Base-by-base conservation (phyloP, 2,329 filamentous ascomycete species). In the Trichoderma pleuroti region DNA sequence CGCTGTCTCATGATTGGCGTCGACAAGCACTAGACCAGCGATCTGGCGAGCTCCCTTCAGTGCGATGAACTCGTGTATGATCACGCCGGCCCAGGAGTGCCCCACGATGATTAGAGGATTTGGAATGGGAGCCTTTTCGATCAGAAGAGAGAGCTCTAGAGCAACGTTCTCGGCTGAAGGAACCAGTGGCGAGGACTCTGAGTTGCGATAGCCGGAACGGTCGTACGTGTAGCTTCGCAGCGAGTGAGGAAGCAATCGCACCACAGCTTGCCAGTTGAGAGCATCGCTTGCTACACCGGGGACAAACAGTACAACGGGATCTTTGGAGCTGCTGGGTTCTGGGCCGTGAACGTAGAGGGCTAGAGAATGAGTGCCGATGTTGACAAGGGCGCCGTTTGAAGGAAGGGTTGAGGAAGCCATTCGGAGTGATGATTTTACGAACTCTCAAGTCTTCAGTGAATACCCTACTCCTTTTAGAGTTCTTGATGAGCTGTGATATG, bases 181-280 rank as follows among this genome's bases (percentile, higher is more conserved):
- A 26, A 34, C n/a, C 11, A 64, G 42, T 9, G 61, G 61, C 28
- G 61, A 64, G 12, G 61, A 64, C n/a, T 64, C 28, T 1, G 61
- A 64, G 42, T 64, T 64, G 39, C 61, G 39, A 52, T 64, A 64
- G 16, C 42, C 42, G 1, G 42, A 34, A 12, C 61, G 61, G 6
- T 64, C 61, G 42, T 64, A 64, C 5, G 61, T 64, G 39, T 52
- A 64, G 26, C 18, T 49, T 34, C 61, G 61, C 18, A 64, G 24
- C 6, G 61, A 34, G 12, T 16, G 42, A 24, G 39, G 28, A 64
- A 64, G 42, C 28, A 64, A 28, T 24, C 61, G 28, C 9, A 64
- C 61, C n/a, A 52, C 61, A 12, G 61, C 61, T 26, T 64, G 61
- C 61, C 61, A 64, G 12, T 64, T 64, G n/a, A 64, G 61, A 32